Conservation (phyloP, 371 early-diverging fungal genomes). For the Circinella umbellata region DNA sequence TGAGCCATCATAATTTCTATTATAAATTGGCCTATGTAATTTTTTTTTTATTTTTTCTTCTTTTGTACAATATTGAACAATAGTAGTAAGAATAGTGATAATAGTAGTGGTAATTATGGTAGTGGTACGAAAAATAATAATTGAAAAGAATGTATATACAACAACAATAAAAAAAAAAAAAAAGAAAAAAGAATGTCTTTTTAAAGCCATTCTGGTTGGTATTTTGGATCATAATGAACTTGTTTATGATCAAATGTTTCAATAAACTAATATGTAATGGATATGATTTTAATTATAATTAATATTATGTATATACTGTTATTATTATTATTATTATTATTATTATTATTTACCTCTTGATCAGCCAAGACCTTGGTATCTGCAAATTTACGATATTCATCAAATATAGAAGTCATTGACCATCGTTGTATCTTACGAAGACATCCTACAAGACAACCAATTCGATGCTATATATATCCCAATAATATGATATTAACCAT, state of each 20-base stretch:
- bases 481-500: background rate
- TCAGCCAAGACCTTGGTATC: slow-evolving; percentile 91
- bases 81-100: background rate
- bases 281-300: background rate
- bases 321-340: background rate
- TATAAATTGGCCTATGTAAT: background rate
- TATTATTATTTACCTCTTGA: slow-evolving; percentile 76
- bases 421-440: slow-evolving; percentile 91
- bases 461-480: slow-evolving; percentile 68
- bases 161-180: background rate
- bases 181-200: too few species aligned
- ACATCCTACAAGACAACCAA: slow-evolving; percentile 94
- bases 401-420: slow-evolving; percentile 96
- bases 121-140: too few species aligned
- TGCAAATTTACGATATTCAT: slow-evolving; percentile 93
- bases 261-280: slow-evolving; percentile 70
- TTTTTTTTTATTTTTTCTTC: background rate
- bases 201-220: slow-evolving; percentile 62
- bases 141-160: slow-evolving; percentile 8
- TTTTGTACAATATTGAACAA: slow-evolving; percentile 8
- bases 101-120: background rate
- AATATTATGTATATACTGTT: too few species aligned
- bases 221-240: slow-evolving; percentile 55
- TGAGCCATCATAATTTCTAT: slow-evolving; percentile 1
- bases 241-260: slow-evolving; percentile 68